Base-by-base conservation (phyloP, 495 filamentous ascomycete genomes). In the Penicillium chermesinum region DNA sequence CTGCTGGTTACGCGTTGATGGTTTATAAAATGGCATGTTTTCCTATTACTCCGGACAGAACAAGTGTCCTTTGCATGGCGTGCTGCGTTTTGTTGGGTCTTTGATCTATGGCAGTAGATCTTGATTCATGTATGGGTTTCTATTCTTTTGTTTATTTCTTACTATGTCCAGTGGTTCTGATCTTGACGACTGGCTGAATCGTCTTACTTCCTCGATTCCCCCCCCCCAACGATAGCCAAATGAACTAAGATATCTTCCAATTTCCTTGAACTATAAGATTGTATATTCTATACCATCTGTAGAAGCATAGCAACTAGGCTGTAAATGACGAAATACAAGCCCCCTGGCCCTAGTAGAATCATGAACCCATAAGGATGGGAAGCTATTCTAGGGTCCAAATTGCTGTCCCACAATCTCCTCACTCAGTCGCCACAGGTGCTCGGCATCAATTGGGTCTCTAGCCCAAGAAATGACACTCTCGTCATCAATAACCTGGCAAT, bases 361-460 rank as follows among this genome's bases (percentile, higher is more conserved):
- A n/a, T n/a, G n/a, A n/a, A n/a, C n/a, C n/a, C n/a, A n/a, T n/a
- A n/a, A n/a, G n/a, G n/a, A n/a, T n/a, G n/a, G n/a, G n/a, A n/a
- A n/a, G n/a, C n/a, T n/a, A n/a, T n/a, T n/a, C n/a, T n/a, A n/a
- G n/a, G n/a, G n/a, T n/a, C 25, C 10, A 30, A 65, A 74, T 36
- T 51, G 35, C 30, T 63, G 33, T 7, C 52, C 67, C 19, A 75
- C 69, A 41, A 77, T 43, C 41, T 66, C 61, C 27, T 72, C 69
- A 38, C 63, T 72, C 45, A 74, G 42, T 15, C 41, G 54, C 70
- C 70, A 77, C 17, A 75, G 52, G 42, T 46, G 69, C 36, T 73
- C 69, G 0, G 74, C 74, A 27, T 76, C 68, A 7, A 71, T 18
- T 10, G 22, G 22, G 19, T 48, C 45, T 21, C 45, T 20, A 7